A percentile compares a stretch with the other conserved stretches of the same genome.
These are phyloP conservation scores for Leishmania guyanensis DNA, from an alignment of 208 protist genomes.

Conservation along the genomic window DNA sequence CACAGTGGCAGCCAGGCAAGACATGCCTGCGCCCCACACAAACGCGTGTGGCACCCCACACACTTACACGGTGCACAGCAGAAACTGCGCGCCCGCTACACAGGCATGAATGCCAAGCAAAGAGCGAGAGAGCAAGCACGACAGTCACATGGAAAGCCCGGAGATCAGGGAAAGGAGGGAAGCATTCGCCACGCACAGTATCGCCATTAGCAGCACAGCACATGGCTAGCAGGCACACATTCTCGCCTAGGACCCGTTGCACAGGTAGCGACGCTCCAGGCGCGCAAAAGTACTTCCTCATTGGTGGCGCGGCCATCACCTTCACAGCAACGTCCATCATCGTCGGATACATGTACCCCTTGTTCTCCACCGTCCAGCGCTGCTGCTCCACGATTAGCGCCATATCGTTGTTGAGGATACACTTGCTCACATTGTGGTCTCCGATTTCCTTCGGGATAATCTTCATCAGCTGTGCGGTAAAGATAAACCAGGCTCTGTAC, in stretches of 20 bases:
- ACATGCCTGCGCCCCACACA: no score
- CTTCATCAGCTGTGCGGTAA: conserved; percentile 77
- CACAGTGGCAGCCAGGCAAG: no score
- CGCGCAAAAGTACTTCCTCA: conserved; percentile 74
- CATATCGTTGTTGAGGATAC: conserved; percentile 58
- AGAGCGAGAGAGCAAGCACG: not conserved
- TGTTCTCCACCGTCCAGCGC: conserved; percentile 61
- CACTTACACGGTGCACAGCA: not conserved
- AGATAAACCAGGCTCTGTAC: conserved; percentile 75
- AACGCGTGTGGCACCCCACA: no score
- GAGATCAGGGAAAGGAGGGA: not conserved
- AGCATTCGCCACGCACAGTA: not conserved
- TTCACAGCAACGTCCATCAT: conserved; percentile 71
- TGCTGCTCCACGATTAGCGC: conserved; percentile 57
- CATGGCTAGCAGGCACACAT: not conserved
- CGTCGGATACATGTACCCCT: conserved; percentile 49
- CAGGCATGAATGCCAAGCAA: not conserved
- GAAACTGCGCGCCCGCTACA: not conserved
- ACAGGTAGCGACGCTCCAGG: conserved; percentile 75
- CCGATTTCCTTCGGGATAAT: conserved; percentile 62
- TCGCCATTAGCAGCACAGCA: no score
- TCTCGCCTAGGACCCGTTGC: conserved; percentile 18
- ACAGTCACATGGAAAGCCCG: not conserved
- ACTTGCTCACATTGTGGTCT: conserved; percentile 40
- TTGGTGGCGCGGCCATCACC: conserved; percentile 71